These are phyloP conservation scores for Mycena filopes DNA, from an alignment of 768 basidiomycete genomes.

Conservation along the genomic window DNA sequence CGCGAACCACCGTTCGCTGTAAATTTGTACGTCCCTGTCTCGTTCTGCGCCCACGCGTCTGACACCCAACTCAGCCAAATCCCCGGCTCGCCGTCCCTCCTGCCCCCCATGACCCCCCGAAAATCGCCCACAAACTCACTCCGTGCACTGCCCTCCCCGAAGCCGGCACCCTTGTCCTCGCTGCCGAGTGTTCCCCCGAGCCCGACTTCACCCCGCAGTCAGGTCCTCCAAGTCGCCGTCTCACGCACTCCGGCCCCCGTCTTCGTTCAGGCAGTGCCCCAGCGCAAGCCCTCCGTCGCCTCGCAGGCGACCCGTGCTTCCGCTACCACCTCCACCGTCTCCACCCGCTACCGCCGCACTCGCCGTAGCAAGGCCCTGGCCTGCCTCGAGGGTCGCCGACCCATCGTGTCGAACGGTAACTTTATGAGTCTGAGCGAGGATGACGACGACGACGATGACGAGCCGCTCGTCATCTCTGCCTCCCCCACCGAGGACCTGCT, in stretches of 20 bases:
- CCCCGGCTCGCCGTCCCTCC: conserved; percentile 7
- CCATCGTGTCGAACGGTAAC: conserved; percentile 40
- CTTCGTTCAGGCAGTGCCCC: conserved; percentile 3
- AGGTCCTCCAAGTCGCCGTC: background rate
- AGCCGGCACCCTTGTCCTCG: conserved; percentile 17
- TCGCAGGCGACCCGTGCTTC: conserved; percentile 23
- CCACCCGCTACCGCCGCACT: conserved; percentile 43
- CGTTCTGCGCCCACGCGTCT: background rate
- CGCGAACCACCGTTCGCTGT: conserved; percentile 24
- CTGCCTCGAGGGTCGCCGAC: conserved; percentile 55
- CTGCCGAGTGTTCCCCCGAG: conserved; percentile 24
- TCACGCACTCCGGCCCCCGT: conserved; percentile 14
- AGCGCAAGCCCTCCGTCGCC: conserved; percentile 25
- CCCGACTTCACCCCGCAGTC: background rate
- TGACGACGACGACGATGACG: conserved; percentile 47
- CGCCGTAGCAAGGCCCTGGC: conserved; percentile 59
- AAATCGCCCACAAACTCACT: conserved; percentile 20
- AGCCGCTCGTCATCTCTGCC: conserved; percentile 20
- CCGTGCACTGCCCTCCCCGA: conserved; percentile 28
- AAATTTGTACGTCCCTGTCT: conserved; percentile 11
- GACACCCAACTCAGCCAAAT: conserved; percentile 16
- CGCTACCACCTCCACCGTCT: conserved; percentile 28
- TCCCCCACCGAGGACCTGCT: conserved; percentile 14
- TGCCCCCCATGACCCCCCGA: conserved; percentile 18
- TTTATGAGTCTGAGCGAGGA: conserved; percentile 65